Evolutionary conservation across 805 yeast species (phyloP), one percentile per base, ranked within the genome.

Genomic region (Cyberlindnera amylophila): DNA sequence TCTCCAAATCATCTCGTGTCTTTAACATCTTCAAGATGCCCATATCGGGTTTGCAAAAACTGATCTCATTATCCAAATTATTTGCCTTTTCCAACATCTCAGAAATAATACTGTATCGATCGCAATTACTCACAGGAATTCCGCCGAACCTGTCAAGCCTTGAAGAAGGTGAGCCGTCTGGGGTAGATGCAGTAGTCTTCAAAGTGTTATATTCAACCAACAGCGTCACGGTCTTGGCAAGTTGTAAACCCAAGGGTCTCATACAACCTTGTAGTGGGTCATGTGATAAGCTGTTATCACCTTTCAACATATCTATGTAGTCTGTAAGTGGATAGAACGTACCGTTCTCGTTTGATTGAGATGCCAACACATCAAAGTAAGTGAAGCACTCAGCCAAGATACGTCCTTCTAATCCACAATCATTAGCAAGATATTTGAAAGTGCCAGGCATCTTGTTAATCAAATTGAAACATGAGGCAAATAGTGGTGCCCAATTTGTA

Each of bases 211-310:
- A 48, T 27, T 44, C 52, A 4, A 48, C 52, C 17, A 48, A 43
- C 19, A 48, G 31, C 4, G 47, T 45, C 17, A 42, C 35, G 1
- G 43, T 45, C 34, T 48, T 44, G 3, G 88, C 91, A 40, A 86
- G 69, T 12, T 79, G 60, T 29, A 74, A 69, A 54, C 76, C 80
- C 14, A 86, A 59, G 2, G 81, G 81, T 47, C 84, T 78, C 21
- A 85, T 80, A 12, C 84, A 72, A 2, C 91, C 93, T 41, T 82
- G 76, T 41, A 86, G 66, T 1, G 95, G 86, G 60, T 83, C 86
- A 37, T 46, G 44, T 17, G 24, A 9, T n/a, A 29, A 17, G 19
- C 23, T n/a, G 14, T 31, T 32, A 14, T 40, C 41, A 6, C 8
- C 24, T 4, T 38, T 26, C n/a, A 46, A 34, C n/a, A 50, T 39